phyloP scores from a whole-genome alignment of 2,329 filamentous ascomycete species.

The Colletotrichum camelliae region DNA sequence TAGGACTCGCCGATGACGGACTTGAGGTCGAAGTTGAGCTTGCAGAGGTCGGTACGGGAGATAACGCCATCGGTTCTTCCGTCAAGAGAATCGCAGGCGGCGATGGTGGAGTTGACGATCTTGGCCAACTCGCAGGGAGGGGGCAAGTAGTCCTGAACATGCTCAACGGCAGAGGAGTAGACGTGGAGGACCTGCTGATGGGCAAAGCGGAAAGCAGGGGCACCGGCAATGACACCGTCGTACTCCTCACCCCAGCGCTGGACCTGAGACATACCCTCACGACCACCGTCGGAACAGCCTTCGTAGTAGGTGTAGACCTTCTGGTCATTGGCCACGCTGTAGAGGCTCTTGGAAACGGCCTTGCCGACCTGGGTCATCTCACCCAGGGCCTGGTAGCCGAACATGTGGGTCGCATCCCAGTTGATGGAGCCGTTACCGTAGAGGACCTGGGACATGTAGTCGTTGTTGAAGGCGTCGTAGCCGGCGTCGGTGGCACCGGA shows the following conservation, averaged over 20 bases:
- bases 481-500: constrained; percentile 54
- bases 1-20: constrained; percentile 36
- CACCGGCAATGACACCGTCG: constrained; percentile 50
- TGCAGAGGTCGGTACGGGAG: constrained; percentile 38
- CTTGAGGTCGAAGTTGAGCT: constrained; percentile 36
- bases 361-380: constrained; percentile 44
- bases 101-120: constrained; percentile 60
- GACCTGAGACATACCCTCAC: constrained; percentile 53
- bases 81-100: constrained; percentile 59
- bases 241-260: constrained; percentile 44
- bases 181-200: constrained; percentile 52
- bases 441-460: constrained; percentile 40
- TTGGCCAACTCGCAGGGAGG: constrained; percentile 51
- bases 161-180: constrained; percentile 41
- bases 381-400: constrained; percentile 5
- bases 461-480: constrained; percentile 50
- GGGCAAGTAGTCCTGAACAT: constrained; percentile 39
- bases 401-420: constrained; percentile 8
- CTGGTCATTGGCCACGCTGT: constrained; percentile 35
- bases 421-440: constrained; percentile 32
- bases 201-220: constrained; percentile 48
- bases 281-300: constrained; percentile 52
- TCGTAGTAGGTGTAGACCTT: constrained; percentile 57
- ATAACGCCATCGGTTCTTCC: constrained; percentile 47
- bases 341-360: constrained; percentile 51